These are phyloP conservation scores for Saccharomyces hybrid DNA, from an alignment of 1,139 yeast species.

Conservation along the genomic window DNA sequence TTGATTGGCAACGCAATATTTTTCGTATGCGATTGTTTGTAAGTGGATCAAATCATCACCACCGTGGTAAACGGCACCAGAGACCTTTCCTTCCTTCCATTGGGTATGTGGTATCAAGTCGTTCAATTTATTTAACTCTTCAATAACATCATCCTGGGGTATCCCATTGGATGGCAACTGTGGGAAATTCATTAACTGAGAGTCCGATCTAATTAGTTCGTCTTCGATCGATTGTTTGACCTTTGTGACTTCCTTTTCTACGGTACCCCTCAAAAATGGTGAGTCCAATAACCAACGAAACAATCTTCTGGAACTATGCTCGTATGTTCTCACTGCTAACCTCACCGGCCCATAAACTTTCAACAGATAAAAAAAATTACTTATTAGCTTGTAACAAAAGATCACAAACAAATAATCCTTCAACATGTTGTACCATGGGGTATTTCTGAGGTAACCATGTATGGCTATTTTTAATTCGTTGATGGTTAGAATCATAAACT, in stretches of 20 bases:
- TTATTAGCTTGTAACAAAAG: constrained; percentile 11
- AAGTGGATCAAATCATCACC: constrained; percentile 65
- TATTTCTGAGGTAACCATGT: constrained; percentile 7
- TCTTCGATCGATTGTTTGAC: constrained; percentile 46
- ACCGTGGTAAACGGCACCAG: constrained; percentile 97
- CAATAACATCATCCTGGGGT: constrained; percentile 36
- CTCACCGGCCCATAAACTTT: constrained; percentile 39
- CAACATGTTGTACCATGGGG: constrained; percentile 16
- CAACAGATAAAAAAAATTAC: constrained; percentile 8
- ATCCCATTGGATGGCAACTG: constrained; percentile 54
- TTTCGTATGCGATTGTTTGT: constrained; percentile 69
- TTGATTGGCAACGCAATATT: constrained; percentile 84
- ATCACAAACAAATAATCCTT: constrained; percentile 18
- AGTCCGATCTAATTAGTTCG: constrained; percentile 47
- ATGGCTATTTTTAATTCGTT: not conserved
- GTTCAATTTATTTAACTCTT: constrained; percentile 44
- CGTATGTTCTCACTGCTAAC: constrained; percentile 20
- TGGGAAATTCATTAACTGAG: constrained; percentile 39
- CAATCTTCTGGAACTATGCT: constrained; percentile 18
- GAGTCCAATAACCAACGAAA: constrained; percentile 39
- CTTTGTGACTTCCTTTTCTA: constrained; percentile 51
- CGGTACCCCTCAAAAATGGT: constrained; percentile 50
- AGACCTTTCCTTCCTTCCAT: constrained; percentile 78
- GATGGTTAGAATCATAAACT: not conserved
- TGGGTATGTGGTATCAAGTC: constrained; percentile 52